Conservation (phyloP, 352 stramenopile genomes). For the Phytophthora hybrid region DNA sequence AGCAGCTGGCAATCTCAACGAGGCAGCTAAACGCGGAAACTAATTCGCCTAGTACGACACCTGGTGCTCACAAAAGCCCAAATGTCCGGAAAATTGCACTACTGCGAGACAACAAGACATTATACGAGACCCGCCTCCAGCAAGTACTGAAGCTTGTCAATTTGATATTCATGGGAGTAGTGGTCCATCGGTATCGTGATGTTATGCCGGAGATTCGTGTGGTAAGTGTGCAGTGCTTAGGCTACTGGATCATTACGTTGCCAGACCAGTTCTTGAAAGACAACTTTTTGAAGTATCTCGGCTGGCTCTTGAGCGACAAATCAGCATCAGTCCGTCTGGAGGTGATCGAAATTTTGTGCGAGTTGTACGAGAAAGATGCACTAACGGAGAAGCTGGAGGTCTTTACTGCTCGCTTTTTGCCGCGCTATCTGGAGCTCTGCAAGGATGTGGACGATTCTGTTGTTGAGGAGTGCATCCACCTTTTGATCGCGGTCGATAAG, state of each 20-base stretch:
- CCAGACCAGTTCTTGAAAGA: constrained; percentile 94
- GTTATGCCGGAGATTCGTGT: constrained; percentile 93
- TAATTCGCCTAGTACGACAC: constrained; percentile 37
- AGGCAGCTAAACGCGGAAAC: constrained; percentile 75
- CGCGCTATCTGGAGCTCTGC: constrained; percentile 83
- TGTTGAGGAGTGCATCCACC: constrained; percentile 70
- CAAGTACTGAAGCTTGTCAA: constrained; percentile 71
- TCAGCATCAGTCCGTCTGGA: constrained; percentile 80
- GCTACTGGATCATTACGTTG: constrained; percentile 83
- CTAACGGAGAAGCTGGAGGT: constrained; percentile 74
- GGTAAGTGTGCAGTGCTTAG: constrained; percentile 84
- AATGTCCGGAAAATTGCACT: constrained; percentile 51
- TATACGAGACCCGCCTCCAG: constrained; percentile 69
- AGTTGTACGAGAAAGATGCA: constrained; percentile 84
- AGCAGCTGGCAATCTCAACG: constrained; percentile 74
- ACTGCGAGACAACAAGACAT: constrained; percentile 71
- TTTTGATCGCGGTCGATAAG: constrained; percentile 87
- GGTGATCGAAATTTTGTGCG: constrained; percentile 83
- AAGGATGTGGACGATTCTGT: constrained; percentile 82
- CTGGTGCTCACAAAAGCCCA: constrained; percentile 51
- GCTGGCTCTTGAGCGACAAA: constrained; percentile 96
- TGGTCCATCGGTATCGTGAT: constrained; percentile 91
- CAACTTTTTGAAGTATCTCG: constrained; percentile 97
- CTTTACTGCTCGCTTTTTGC: constrained; percentile 84
- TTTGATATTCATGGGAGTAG: constrained; percentile 76